Conservation (phyloP, 225 moss, liverwort and hornwort species). For the Pseudoscleropodium purum region DNA sequence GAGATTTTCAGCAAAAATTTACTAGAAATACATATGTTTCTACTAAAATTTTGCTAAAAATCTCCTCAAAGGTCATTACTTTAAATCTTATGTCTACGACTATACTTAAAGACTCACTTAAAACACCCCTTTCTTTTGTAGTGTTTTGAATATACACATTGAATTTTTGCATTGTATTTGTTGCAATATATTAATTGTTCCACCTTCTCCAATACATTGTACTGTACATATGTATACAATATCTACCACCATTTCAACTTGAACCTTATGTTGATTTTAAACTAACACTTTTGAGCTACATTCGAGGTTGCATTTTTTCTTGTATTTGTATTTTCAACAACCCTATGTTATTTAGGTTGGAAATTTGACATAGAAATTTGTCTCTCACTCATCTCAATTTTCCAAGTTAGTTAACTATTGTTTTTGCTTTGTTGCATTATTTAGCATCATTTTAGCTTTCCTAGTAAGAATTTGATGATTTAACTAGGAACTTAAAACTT, state of each 20-base stretch:
- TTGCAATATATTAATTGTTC: neutral
- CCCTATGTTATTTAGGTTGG: neutral
- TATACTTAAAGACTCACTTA: too few species aligned
- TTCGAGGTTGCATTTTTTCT: neutral
- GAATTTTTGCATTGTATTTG: neutral
- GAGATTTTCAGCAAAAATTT: too few species aligned
- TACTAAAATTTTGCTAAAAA: too few species aligned
- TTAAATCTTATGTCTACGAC: too few species aligned
- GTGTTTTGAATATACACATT: neutral
- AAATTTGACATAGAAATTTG: neutral
- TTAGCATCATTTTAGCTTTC: neutral
- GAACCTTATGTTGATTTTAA: neutral
- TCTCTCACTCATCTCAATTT: too few species aligned
- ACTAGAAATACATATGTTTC: too few species aligned
- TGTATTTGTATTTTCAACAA: neutral
- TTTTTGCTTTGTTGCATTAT: neutral
- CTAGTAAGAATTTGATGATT: neutral
- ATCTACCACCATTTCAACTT: neutral
- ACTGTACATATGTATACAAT: too few species aligned
- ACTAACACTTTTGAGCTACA: rapidly evolving
- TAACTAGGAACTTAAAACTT: neutral
- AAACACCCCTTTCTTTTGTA: too few species aligned
- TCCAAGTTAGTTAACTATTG: neutral
- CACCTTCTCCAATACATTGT: neutral
- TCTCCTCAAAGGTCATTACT: too few species aligned